Percentiles rank a stretch among this genome's conserved stretches.
phyloP scores from a whole-genome alignment of 495 filamentous ascomycete genomes.

The Bryoglossum gracile region DNA sequence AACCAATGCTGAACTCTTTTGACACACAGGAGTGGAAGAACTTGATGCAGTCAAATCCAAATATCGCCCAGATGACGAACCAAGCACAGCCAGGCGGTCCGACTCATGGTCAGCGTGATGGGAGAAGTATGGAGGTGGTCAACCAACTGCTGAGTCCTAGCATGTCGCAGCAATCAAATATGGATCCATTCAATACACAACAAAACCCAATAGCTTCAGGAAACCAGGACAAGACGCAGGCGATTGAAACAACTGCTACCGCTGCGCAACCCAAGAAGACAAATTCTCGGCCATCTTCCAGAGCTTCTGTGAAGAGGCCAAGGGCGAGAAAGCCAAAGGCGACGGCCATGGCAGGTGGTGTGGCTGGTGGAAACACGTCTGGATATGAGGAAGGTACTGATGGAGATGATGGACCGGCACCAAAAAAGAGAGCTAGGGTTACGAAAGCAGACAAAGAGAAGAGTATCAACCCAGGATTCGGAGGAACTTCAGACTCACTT shows the following conservation, averaged over 20 bases:
- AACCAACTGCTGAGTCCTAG: constrained; percentile 26
- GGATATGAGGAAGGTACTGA: constrained; percentile 71
- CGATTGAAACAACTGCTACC: not conserved
- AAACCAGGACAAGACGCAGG: no score
- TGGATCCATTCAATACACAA: constrained; percentile 11
- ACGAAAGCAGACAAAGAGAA: constrained; percentile 63
- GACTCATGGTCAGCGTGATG: constrained; percentile 26
- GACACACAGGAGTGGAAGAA: constrained; percentile 63
- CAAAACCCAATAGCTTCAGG: constrained; percentile 6
- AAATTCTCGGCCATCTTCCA: constrained; percentile 33
- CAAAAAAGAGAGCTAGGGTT: constrained; percentile 67
- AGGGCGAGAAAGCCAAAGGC: constrained; percentile 41
- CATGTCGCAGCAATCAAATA: constrained; percentile 9
- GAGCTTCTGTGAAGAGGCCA: constrained; percentile 36
- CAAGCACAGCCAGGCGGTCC: not conserved
- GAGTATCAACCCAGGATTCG: constrained; percentile 60
- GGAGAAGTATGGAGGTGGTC: constrained; percentile 25
- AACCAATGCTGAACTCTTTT: constrained; percentile 53
- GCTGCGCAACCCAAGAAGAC: constrained; percentile 7
- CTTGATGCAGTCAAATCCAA: constrained; percentile 55
- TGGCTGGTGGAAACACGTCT: constrained; percentile 46
- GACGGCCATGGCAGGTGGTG: constrained; percentile 25
- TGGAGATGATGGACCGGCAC: constrained; percentile 48
- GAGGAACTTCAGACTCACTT: constrained; percentile 67
- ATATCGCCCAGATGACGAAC: constrained; percentile 14